These are phyloP conservation scores for Chytriomyces sp. DNA, from an alignment of 192 early-diverging fungal genomes.

Conservation along the genomic window DNA sequence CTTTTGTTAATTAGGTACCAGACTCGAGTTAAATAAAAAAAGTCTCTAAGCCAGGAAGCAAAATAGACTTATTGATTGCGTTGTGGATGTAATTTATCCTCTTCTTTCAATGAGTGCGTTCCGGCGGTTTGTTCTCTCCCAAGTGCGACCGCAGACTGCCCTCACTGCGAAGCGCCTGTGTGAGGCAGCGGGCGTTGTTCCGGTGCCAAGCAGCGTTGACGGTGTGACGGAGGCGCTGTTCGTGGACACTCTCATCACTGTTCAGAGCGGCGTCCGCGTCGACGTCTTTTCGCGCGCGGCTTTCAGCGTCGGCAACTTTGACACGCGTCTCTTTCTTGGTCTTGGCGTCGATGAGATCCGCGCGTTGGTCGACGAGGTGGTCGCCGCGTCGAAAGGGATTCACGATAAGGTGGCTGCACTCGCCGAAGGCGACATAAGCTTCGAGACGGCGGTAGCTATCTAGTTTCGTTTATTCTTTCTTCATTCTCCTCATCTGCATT, in stretches of 20 bases:
- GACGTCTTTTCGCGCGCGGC: neutral
- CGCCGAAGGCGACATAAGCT: neutral
- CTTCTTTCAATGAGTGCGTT: constrained; percentile 6
- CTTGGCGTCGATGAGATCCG: neutral
- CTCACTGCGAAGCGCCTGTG: neutral
- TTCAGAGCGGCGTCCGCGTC: neutral
- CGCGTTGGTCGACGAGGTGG: constrained; percentile 7
- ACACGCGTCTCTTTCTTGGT: neutral
- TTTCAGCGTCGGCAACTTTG: neutral
- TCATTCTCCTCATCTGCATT: neutral
- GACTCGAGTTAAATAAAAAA: too few relatives aligned
- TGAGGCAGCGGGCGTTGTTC: neutral
- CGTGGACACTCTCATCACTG: neutral
- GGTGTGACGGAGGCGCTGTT: neutral
- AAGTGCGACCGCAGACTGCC: neutral
- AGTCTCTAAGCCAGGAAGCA: too few relatives aligned
- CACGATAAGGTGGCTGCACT: constrained; percentile 12
- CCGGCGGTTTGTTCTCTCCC: neutral
- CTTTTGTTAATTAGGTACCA: too few relatives aligned
- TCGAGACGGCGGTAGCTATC: constrained; percentile 12
- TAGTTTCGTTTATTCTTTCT: neutral
- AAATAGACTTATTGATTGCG: too few relatives aligned
- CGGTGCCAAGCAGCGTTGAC: neutral
- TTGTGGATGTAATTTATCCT: too few relatives aligned
- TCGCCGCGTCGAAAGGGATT: constrained; percentile 4